A percentile compares a stretch with the other conserved stretches of the same genome.
Evolutionary conservation across 2,329 filamentous ascomycete species (phyloP).

Genomic region (Fusarium proliferatum): DNA sequence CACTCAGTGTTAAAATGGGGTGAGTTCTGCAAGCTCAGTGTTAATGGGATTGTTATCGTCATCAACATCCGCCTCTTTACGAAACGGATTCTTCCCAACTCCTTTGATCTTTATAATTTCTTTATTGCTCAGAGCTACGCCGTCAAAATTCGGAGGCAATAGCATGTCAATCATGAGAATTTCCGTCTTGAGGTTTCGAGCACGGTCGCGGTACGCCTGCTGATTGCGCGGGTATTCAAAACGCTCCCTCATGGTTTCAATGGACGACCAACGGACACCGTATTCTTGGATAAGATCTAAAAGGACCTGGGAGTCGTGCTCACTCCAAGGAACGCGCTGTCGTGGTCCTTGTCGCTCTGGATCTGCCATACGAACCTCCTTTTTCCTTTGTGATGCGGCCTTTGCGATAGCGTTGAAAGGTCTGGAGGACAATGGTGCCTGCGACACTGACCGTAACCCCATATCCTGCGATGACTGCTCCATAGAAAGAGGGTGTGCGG

Average conservation of each 20-base stretch:
- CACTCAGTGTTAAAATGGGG: conserved; percentile 1
- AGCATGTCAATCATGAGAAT: conserved; percentile 57
- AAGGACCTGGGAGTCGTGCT: conserved; percentile 55
- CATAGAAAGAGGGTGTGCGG: conserved; percentile 39
- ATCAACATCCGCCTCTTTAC: conserved; percentile 60
- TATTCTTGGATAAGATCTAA: conserved; percentile 53
- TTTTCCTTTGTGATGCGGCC: conserved; percentile 37
- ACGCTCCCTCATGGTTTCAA: conserved; percentile 46
- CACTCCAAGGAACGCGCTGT: conserved; percentile 55
- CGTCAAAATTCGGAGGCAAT: conserved; percentile 62
- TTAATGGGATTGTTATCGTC: conserved; percentile 52
- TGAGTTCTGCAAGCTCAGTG: conserved; percentile 44
- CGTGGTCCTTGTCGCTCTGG: conserved; percentile 18
- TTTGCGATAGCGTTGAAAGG: conserved; percentile 44
- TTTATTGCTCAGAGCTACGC: conserved; percentile 62
- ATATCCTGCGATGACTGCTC: conserved; percentile 38
- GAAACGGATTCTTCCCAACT: conserved; percentile 61
- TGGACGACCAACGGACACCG: conserved; percentile 47
- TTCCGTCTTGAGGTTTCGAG: conserved; percentile 66
- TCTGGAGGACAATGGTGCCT: neutral
- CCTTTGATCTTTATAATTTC: conserved; percentile 56
- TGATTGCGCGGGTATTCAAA: conserved; percentile 62
- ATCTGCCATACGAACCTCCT: conserved; percentile 29
- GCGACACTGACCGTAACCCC: neutral
- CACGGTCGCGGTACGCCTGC: conserved; percentile 68